Conservation (phyloP, 2,329 filamentous ascomycete species). For the Arthroderma uncinatum region DNA sequence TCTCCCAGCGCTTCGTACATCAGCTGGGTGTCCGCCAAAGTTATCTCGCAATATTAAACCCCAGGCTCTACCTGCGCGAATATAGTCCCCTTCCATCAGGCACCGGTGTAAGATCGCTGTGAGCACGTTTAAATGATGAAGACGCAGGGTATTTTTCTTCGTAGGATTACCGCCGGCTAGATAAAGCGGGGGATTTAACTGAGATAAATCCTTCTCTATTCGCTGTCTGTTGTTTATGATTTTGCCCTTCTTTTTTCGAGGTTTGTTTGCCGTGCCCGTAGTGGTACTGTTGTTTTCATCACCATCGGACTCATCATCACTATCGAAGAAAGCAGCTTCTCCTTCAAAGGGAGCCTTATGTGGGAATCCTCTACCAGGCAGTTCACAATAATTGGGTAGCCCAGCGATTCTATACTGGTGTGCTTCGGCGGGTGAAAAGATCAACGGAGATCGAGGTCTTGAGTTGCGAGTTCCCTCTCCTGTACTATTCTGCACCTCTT, state of each 20-base stretch:
- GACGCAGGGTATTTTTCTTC: constrained; percentile 28
- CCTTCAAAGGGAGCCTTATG: constrained; percentile 23
- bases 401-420: constrained; percentile 36
- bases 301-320: constrained; percentile 1
- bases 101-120: constrained; percentile 61
- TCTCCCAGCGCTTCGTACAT: constrained; percentile 56
- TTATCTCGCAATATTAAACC: constrained; percentile 57
- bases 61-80: constrained; percentile 63
- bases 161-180: constrained; percentile 21
- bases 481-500: constrained; percentile 7
- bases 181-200: constrained; percentile 27
- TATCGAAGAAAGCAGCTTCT: neutral
- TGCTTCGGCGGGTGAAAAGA: constrained; percentile 32
- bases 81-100: constrained; percentile 58
- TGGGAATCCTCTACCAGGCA: constrained; percentile 34
- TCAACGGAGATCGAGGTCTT: constrained; percentile 16
- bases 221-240: neutral
- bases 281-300: neutral
- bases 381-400: constrained; percentile 27
- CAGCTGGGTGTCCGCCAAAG: constrained; percentile 47
- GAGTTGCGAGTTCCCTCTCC: neutral
- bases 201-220: constrained; percentile 22
- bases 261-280: neutral
- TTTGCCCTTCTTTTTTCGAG: neutral
- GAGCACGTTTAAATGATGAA: constrained; percentile 54